Base-by-base conservation (phyloP, 495 filamentous ascomycete species). In the Tuber calosporum region DNA sequence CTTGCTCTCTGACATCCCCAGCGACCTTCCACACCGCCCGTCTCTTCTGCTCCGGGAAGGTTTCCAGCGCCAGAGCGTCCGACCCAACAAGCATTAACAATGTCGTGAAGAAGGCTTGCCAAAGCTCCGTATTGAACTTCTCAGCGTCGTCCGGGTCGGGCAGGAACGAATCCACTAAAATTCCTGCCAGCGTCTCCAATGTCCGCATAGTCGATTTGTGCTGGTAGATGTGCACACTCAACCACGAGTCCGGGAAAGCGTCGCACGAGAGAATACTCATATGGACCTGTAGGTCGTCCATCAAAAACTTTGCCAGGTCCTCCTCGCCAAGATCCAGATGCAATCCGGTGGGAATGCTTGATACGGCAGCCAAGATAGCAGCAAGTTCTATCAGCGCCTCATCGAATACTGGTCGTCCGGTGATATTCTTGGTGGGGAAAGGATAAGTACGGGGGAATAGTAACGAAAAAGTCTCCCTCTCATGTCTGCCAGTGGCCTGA, bases 21-120 rank as follows among this genome's bases (percentile, higher is more conserved):
- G 93, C 96, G 79, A 99, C 97, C 84, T 98, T 98, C 95, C 96
- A 98, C 20, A 98, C 94, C 4, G 94, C 94, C 38, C 95, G 85
- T 53, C 96, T 85, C 82, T 97, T 98, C 83, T 99, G 95, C 83
- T 98, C 96, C 0, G 96, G 93, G 82, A 97, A 98, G 0, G 93
- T 97, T 81, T 99, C 95, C 37, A 99, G 87, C 20, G 95, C 93
- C 17, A 99, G 85, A 9, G 90, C 91, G 66, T 93, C 88, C 77
- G 92, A 96, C 0, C 92, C 91, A 11, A 98, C 93, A 5, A 98
- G 90, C 80, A 91, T 92, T 43, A 99, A 86, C 67, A 99, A 83
- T 0, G 93, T 93, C 19, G 88, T 90, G 82, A 99, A 97, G 83
- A 97, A 98, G 53, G 90, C 84, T 74, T 93, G 93, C 95, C 95